Percentiles rank a stretch among this genome's conserved stretches.
These are phyloP conservation scores for Leavenworthia alabamica DNA, from an alignment of 345 rosid species.

Conservation along the genomic window DNA sequence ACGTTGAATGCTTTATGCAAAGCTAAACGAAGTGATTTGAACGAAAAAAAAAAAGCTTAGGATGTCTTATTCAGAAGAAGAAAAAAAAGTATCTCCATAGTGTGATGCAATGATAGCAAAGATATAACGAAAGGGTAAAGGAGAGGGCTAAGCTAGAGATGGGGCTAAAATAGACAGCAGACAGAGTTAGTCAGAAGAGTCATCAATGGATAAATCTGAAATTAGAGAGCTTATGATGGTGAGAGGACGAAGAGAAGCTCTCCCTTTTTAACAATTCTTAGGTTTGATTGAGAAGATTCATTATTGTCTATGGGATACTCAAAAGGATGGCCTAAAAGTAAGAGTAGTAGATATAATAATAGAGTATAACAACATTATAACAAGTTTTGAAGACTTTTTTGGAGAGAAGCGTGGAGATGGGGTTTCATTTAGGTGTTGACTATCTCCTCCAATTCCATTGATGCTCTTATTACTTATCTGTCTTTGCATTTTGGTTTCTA, in stretches of 20 bases:
- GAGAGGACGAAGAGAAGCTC: slow-evolving; percentile 14
- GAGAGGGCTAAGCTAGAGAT: slow-evolving; percentile 24
- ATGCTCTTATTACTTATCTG: slow-evolving; percentile 20
- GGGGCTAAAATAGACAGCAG: slow-evolving; percentile 16
- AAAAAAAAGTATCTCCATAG: slow-evolving; percentile 15
- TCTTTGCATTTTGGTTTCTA: slow-evolving; percentile 28
- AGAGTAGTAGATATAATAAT: slow-evolving; percentile 16
- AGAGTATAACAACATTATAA: slow-evolving; percentile 23
- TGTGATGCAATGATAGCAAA: slow-evolving; percentile 28
- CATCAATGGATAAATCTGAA: slow-evolving; percentile 30
- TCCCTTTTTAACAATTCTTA: background rate
- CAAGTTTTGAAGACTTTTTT: slow-evolving; percentile 30
- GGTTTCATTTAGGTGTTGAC: slow-evolving; percentile 48
- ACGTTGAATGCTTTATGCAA: background rate
- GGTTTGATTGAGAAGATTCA: background rate
- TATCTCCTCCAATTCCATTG: slow-evolving; percentile 24
- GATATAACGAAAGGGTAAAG: slow-evolving; percentile 10
- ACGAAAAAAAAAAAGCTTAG: background rate
- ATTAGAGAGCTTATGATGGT: slow-evolving; percentile 14
- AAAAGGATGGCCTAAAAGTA: slow-evolving; percentile 16
- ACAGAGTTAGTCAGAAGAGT: slow-evolving; percentile 24
- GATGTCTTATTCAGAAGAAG: slow-evolving; percentile 20
- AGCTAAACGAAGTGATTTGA: background rate
- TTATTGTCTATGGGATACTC: background rate
- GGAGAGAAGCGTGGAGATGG: slow-evolving; percentile 22